Base-by-base conservation (phyloP, 2,329 filamentous ascomycete genomes). In the Pseudogymnoascus sp. region DNA sequence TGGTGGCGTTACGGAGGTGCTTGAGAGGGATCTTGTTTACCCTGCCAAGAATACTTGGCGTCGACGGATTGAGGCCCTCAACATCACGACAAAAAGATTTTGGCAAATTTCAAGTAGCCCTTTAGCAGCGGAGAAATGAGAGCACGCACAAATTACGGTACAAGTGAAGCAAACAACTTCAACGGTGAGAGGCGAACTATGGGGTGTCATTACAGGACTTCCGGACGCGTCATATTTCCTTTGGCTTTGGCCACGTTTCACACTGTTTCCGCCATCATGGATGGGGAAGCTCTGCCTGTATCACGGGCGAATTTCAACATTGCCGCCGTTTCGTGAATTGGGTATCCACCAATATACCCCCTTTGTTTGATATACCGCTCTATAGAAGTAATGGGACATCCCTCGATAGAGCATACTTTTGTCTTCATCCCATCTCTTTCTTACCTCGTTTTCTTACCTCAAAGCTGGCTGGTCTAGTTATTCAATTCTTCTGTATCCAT, bases 401-500 rank as follows among this genome's bases (percentile, higher is more conserved):
- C 28, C 28, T 55, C 49, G 9, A 55, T 7, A 33, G 25, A 55
- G 1, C 9, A 9, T 12, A 55, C 25, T 55, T 55, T 33, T 18
- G 12, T 21, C 28, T 55, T 11, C 49, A 55, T 35, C 49, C 11
- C 11, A 21, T 55, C 28, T 55, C 49, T 55, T 55, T 35, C 9
- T 7, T 49, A 28, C n/a, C 18, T 55, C 8, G 11, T 33, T 55
- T 55, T 21, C 16, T 35, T 52, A 49, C 9, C 45, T 55, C 28
- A 55, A 55, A 33, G 28, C 49, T 55, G 28, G 49, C 49, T 55
- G 49, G 49, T 21, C 49, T 55, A 55, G 49, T 16, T 55, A 11
- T 55, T 33, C 16, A 14, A 55, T 55, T 55, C 49, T 33, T 55
- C 28, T 55, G 28, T 55, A 35, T 33, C 49, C 16, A 55, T 18